Percentiles rank a stretch among this genome's conserved stretches.
Evolutionary conservation across 2,329 filamentous ascomycete genomes (phyloP).

Genomic region (Pseudocercospora macadamiae): DNA sequence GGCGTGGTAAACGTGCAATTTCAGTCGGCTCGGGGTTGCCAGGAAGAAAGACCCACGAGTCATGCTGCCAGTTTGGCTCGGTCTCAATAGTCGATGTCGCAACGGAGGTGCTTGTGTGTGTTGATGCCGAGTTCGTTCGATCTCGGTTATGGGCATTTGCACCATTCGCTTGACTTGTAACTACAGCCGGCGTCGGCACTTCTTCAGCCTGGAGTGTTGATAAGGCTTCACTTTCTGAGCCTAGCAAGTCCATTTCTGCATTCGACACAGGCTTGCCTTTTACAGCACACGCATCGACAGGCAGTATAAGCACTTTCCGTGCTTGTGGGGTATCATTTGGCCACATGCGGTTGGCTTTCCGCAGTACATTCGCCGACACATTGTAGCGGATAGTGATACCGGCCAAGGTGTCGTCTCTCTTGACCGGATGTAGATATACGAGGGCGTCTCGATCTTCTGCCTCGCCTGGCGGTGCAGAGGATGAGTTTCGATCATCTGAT

Average conservation of each 20-base stretch:
- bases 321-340: conserved; percentile 88
- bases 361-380: conserved; percentile 79
- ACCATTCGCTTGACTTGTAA: conserved; percentile 30
- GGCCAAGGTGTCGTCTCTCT: conserved; percentile 81
- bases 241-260: conserved; percentile 37
- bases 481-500: conserved; percentile 62
- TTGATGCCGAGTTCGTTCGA: conserved; percentile 42
- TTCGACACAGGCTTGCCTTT: conserved; percentile 66
- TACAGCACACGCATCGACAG: conserved; percentile 84
- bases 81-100: conserved; percentile 52
- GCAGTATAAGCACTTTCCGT: conserved; percentile 77
- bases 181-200: conserved; percentile 39
- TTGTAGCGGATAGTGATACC: conserved; percentile 89
- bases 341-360: conserved; percentile 92
- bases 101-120: conserved; percentile 41
- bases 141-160: conserved; percentile 32
- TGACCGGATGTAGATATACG: conserved; percentile 87
- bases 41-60: conserved; percentile 84
- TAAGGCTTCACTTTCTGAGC: conserved; percentile 36
- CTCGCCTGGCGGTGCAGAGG: conserved; percentile 56
- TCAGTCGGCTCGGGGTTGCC: conserved; percentile 72
- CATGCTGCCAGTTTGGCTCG: conserved; percentile 77
- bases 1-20: conserved; percentile 80
- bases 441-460: conserved; percentile 73
- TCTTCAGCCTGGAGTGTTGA: conserved; percentile 40